These are phyloP conservation scores for Quercus robur DNA, from an alignment of 306 rosid species.

Conservation along the genomic window DNA sequence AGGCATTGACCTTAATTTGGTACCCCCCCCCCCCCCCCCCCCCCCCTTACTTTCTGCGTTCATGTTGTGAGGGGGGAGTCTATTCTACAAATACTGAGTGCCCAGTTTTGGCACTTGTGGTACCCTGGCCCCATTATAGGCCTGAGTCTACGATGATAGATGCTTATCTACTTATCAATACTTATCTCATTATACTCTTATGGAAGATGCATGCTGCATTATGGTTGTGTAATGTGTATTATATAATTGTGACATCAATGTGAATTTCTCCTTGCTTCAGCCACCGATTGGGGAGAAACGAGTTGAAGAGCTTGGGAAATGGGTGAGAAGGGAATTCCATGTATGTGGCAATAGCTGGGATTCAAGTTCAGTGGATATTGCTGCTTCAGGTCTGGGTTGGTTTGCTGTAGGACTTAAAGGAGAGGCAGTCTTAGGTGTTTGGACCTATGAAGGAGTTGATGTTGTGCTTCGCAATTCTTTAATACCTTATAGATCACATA, in stretches of 20 bases:
- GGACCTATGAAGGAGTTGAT: slow-evolving; percentile 88
- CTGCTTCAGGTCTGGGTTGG: slow-evolving; percentile 92
- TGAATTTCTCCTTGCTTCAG: slow-evolving; percentile 40
- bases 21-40: accelerated
- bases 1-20: neutral
- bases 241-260: slow-evolving; percentile 5
- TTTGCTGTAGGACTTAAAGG: slow-evolving; percentile 90
- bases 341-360: slow-evolving; percentile 79
- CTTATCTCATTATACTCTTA: neutral
- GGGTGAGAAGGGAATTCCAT: slow-evolving; percentile 63
- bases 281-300: slow-evolving; percentile 75
- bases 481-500: slow-evolving; percentile 55
- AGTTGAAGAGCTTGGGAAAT: slow-evolving; percentile 73
- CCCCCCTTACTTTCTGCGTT: too few relatives aligned
- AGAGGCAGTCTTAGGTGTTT: slow-evolving; percentile 62
- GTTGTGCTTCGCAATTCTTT: slow-evolving; percentile 66
- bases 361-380: slow-evolving; percentile 80
- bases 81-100: neutral
- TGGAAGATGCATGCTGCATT: slow-evolving; percentile 9
- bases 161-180: neutral
- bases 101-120: neutral
- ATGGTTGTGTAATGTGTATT: neutral
- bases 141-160: neutral
- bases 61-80: neutral
- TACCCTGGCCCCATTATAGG: neutral